Evolutionary conservation across 2,329 filamentous ascomycete genomes (phyloP), one percentile per base, ranked within the genome.

Genomic region (Xylariaceae sp.): DNA sequence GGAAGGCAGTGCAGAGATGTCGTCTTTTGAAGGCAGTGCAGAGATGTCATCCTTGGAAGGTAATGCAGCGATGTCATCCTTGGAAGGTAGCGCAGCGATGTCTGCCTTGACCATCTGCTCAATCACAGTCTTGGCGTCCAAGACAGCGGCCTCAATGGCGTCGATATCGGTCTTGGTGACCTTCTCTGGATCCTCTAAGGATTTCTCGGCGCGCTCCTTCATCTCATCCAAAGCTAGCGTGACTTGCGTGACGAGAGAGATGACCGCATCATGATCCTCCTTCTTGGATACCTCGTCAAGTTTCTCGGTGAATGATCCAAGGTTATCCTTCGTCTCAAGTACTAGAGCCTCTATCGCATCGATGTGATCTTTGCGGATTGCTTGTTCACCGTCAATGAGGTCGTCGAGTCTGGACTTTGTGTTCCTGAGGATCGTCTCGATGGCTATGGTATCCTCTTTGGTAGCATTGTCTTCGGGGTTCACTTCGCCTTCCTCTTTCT

Each of bases 361-460:
- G 19, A 84, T 64, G 39, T 84, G 78, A 26, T 83, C 79, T 53
- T 81, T 83, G 41, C 74, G 73, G 9, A 89, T 81, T 2, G 80
- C 71, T 43, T 86, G 81, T 26, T 89, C 85, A 3, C 81, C 76
- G 38, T 90, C 78, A 37, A 95, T 78, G 16, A 80, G 63, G 44
- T 95, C 89, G 44, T 96, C 91, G 9, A 97, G 71, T 35, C 87
- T 87, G 4, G 84, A 81, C 61, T 96, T 96, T 24, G 89, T 90
- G 60, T 95, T 95, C 32, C 85, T 81, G 11, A 97, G 74, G 37
- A 97, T 81, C 0, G 86, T 94, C 63, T 96, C 91, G 44, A 97
- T 90, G 9, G 89, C 89, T 47, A 91, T 81, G 0, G 90, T 87
- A 53, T 97, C 90, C 51, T 95, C 89, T 59, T 87, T 87, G 24